These are phyloP conservation scores for Diaporthe vexans DNA, from an alignment of 2,329 filamentous ascomycete species.

Conservation along the genomic window DNA sequence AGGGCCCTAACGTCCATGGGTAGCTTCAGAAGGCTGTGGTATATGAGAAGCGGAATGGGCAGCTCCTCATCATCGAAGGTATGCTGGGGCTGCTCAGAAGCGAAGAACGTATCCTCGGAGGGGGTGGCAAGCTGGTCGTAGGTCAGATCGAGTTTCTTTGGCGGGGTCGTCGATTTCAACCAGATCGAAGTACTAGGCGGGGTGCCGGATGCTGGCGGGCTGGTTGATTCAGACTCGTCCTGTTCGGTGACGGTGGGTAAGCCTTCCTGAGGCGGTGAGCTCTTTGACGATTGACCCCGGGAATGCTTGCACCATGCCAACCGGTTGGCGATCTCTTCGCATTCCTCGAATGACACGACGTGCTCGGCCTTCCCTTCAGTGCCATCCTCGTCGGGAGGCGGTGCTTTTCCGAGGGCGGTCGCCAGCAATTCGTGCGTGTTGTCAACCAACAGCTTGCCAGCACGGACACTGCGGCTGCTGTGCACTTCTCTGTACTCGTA, in stretches of 20 bases:
- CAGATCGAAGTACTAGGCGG: conserved; percentile 57
- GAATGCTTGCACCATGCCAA: conserved; percentile 80
- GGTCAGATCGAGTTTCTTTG: conserved; percentile 72
- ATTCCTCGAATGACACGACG: conserved; percentile 79
- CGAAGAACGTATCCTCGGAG: conserved; percentile 83
- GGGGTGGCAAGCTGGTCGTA: conserved; percentile 81
- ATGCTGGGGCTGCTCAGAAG: conserved; percentile 59
- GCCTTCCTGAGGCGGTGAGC: conserved; percentile 48
- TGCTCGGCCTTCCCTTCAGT: conserved; percentile 49
- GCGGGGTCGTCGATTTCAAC: conserved; percentile 62
- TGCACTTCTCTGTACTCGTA: conserved; percentile 91
- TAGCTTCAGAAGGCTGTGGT: conserved; percentile 80
- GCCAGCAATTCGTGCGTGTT: conserved; percentile 77
- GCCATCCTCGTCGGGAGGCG: conserved; percentile 43
- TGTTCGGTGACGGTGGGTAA: conserved; percentile 70
- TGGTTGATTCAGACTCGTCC: conserved; percentile 60
- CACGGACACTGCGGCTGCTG: conserved; percentile 78
- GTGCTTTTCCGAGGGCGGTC: conserved; percentile 51
- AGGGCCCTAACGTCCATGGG: conserved; percentile 85
- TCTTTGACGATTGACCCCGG: conserved; percentile 17
- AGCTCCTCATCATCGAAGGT: conserved; percentile 90
- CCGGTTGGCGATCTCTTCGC: conserved; percentile 82
- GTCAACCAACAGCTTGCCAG: conserved; percentile 78
- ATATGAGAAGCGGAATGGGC: conserved; percentile 82
- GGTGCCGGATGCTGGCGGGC: conserved; percentile 43